phyloP scores from a whole-genome alignment of 2,329 filamentous ascomycete species.

The Beauveria sp. region DNA sequence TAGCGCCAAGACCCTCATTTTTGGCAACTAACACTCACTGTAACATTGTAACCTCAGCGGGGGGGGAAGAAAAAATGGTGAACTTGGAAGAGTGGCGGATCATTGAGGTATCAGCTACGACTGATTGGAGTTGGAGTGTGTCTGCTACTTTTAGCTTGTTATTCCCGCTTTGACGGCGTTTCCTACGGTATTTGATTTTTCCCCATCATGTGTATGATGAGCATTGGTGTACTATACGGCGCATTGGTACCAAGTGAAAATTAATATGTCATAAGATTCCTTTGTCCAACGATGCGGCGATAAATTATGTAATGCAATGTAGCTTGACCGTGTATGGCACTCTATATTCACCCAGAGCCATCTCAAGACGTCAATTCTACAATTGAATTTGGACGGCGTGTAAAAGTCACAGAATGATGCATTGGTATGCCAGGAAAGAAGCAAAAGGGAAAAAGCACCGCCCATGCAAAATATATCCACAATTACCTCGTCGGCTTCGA shows the following conservation, averaged over 20 bases:
- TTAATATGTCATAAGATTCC: background rate
- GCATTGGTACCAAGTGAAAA: background rate
- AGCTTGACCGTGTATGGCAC: background rate
- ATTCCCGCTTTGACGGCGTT: background rate
- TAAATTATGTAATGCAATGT: background rate
- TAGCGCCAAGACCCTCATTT: slow-evolving; percentile 18
- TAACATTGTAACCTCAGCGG: background rate
- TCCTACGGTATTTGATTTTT: background rate
- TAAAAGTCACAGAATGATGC: background rate
- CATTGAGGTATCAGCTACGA: background rate
- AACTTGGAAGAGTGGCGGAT: background rate
- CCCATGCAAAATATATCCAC: background rate
- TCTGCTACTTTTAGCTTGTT: background rate
- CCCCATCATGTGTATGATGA: background rate
- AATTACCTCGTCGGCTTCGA: slow-evolving; percentile 55
- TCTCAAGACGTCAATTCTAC: background rate
- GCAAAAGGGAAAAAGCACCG: background rate
- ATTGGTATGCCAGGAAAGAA: background rate
- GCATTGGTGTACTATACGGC: background rate
- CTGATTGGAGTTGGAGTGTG: background rate
- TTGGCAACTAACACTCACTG: background rate
- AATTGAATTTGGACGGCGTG: too few relatives aligned
- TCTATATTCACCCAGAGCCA: background rate
- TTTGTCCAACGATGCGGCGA: too few relatives aligned
- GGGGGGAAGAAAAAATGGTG: background rate